Conservation (phyloP, 2,329 filamentous ascomycete species). For the Ophiostoma sp. region DNA sequence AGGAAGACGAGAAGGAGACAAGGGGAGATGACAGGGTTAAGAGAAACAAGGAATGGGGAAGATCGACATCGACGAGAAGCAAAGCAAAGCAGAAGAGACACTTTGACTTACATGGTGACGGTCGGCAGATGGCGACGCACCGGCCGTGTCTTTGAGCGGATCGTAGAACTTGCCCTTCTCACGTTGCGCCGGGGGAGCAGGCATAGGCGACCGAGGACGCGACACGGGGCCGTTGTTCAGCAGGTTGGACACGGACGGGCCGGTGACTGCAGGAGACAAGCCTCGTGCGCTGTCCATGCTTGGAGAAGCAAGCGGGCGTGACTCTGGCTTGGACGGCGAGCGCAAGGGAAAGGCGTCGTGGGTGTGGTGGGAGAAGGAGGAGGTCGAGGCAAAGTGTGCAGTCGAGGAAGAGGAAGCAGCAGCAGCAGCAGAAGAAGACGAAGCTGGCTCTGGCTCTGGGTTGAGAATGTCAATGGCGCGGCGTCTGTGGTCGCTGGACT, state of each 20-base stretch:
- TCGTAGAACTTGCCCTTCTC: constrained; percentile 47
- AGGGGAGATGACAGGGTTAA: background rate
- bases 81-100: background rate
- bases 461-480: constrained; percentile 45
- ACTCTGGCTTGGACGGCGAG: constrained; percentile 46
- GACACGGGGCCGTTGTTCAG: constrained; percentile 30
- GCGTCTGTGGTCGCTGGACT: constrained; percentile 37
- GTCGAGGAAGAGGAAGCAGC: background rate
- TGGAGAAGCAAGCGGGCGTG: constrained; percentile 27
- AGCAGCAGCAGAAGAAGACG: background rate
- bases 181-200: constrained; percentile 18
- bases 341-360: constrained; percentile 45
- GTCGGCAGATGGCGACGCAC: constrained; percentile 34
- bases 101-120: constrained; percentile 38
- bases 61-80: constrained; percentile 10
- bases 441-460: constrained; percentile 27
- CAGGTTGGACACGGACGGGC: constrained; percentile 20
- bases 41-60: background rate
- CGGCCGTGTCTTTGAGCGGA: constrained; percentile 46
- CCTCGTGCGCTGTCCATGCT: constrained; percentile 21
- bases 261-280: constrained; percentile 32
- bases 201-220: constrained; percentile 24
- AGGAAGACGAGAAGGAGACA: background rate
- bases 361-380: constrained; percentile 17
- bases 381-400: background rate